Percentiles rank a stretch among this genome's conserved stretches.
Evolutionary conservation across 169 alveolate genomes (phyloP).

Genomic region (Plasmodium malariae): DNA sequence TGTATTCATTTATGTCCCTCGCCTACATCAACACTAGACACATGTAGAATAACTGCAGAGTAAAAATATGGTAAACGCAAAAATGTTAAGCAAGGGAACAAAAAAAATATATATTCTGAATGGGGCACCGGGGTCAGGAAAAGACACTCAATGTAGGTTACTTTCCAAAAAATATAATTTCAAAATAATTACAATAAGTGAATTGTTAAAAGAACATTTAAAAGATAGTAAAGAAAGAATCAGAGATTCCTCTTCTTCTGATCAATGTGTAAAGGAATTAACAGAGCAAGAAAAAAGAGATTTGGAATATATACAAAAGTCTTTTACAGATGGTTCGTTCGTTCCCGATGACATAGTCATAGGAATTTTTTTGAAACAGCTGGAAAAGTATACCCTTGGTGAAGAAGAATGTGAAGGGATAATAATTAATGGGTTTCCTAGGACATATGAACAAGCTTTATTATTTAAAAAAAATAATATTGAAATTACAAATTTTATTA

Average conservation of each 20-base stretch:
- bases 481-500: slow-evolving; percentile 5
- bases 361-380: background rate
- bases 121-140: slow-evolving; percentile 73
- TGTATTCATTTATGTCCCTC: no score
- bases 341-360: slow-evolving; percentile 31
- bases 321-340: slow-evolving; percentile 33
- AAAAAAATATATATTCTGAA: slow-evolving; percentile 13
- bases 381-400: slow-evolving; percentile 4
- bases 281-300: slow-evolving; percentile 8
- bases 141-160: slow-evolving; percentile 59
- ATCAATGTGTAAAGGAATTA: no score
- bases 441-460: slow-evolving; percentile 51
- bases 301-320: slow-evolving; percentile 26
- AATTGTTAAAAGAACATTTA: slow-evolving; percentile 22
- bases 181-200: slow-evolving; percentile 26
- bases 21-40: no score
- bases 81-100: background rate
- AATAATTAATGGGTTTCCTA: slow-evolving; percentile 52
- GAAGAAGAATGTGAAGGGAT: slow-evolving; percentile 23
- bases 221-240: slow-evolving; percentile 17
- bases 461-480: slow-evolving; percentile 27
- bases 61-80: no score
- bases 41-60: no score
- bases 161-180: slow-evolving; percentile 18
- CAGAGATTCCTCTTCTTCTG: background rate